Conservation (phyloP, 2,329 filamentous ascomycete genomes). For the Fusarium cicatricum region DNA sequence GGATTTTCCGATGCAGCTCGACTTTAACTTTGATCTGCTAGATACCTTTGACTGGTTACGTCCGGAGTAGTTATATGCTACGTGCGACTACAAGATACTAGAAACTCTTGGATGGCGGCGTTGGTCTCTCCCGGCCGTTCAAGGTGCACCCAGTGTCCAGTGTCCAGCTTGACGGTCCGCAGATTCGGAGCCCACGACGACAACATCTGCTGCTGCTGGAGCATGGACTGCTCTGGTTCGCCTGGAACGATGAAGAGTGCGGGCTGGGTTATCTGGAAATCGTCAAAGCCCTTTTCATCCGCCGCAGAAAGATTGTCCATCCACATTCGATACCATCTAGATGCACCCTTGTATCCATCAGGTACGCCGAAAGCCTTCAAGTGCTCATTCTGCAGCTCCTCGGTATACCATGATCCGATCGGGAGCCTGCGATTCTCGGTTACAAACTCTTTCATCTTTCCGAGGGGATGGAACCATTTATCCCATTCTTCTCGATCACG, state of each 20-base stretch:
- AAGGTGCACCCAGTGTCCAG: slow-evolving; percentile 48
- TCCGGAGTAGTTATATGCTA: slow-evolving; percentile 14
- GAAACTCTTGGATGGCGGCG: slow-evolving; percentile 33
- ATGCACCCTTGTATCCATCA: slow-evolving; percentile 44
- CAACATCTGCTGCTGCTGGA: slow-evolving; percentile 42
- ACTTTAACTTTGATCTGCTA: slow-evolving; percentile 58
- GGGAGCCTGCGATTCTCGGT: slow-evolving; percentile 25
- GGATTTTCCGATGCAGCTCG: slow-evolving; percentile 44
- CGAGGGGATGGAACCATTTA: slow-evolving; percentile 40
- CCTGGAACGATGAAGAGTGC: slow-evolving; percentile 37
- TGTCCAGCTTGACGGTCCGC: slow-evolving; percentile 46
- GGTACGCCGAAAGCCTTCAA: slow-evolving; percentile 29
- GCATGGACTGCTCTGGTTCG: slow-evolving; percentile 15
- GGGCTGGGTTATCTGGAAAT: slow-evolving; percentile 27
- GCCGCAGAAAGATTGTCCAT: slow-evolving; percentile 38
- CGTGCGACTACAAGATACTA: not conserved
- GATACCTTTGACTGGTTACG: slow-evolving; percentile 60
- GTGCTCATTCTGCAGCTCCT: slow-evolving; percentile 35
- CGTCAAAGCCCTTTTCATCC: slow-evolving; percentile 38
- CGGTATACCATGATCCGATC: slow-evolving; percentile 40
- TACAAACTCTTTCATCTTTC: slow-evolving; percentile 43
- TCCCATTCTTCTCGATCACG: slow-evolving; percentile 37
- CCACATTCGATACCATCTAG: slow-evolving; percentile 46
- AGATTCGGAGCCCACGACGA: slow-evolving; percentile 44
- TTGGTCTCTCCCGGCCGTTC: slow-evolving; percentile 42